Conservation (phyloP, 2,329 filamentous ascomycete species). For the Conoideocrella luteorostrata region DNA sequence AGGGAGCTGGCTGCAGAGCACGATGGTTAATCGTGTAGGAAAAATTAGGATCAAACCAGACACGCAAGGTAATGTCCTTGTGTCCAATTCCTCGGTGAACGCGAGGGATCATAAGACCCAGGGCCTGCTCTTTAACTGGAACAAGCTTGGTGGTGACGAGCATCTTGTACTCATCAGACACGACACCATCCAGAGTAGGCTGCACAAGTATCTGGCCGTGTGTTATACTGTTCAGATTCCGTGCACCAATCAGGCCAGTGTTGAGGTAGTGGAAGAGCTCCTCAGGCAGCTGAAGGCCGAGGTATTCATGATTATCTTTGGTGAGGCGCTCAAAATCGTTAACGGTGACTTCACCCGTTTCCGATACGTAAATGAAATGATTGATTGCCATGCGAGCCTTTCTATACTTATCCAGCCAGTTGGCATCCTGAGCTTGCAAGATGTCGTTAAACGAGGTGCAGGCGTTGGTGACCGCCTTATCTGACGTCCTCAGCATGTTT, state of each 20-base stretch:
- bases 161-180: conserved; percentile 71
- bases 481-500: conserved; percentile 63
- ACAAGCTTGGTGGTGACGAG: conserved; percentile 70
- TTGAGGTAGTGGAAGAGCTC: conserved; percentile 90
- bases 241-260: conserved; percentile 70
- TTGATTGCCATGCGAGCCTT: conserved; percentile 79
- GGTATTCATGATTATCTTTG: conserved; percentile 78
- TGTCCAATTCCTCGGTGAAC: conserved; percentile 79
- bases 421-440: conserved; percentile 59
- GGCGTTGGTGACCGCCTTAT: conserved; percentile 64
- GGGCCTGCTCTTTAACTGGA: conserved; percentile 66
- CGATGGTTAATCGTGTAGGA: conserved; percentile 62
- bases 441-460: conserved; percentile 78
- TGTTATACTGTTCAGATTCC: conserved; percentile 75
- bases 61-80: conserved; percentile 68
- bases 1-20: conserved; percentile 40
- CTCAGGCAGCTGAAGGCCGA: conserved; percentile 81
- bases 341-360: conserved; percentile 70
- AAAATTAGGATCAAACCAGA: conserved; percentile 75
- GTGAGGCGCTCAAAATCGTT: conserved; percentile 69
- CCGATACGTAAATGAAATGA: conserved; percentile 77
- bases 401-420: conserved; percentile 81
- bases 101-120: conserved; percentile 71
- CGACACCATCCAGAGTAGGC: conserved; percentile 80
- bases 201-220: conserved; percentile 70